phyloP scores from a whole-genome alignment of 495 filamentous ascomycete genomes.

The Aspergillus nidulans region DNA sequence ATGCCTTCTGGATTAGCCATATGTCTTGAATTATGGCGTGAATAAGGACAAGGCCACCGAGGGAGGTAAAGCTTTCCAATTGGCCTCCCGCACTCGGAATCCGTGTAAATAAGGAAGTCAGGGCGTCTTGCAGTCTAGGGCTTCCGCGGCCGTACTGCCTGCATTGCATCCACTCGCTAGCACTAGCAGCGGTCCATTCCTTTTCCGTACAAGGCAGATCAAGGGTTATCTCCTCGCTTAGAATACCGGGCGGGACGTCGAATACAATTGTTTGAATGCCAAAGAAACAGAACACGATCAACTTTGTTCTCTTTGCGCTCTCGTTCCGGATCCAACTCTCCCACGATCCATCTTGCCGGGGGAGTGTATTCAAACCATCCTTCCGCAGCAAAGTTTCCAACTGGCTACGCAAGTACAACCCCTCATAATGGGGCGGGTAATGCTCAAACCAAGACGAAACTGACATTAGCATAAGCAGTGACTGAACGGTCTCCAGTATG shows the following conservation, averaged over 20 bases:
- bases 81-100: conserved; percentile 13
- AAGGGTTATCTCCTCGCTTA: conserved; percentile 59
- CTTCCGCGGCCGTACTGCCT: conserved; percentile 24
- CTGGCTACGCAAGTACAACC: conserved; percentile 29
- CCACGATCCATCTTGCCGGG: conserved; percentile 34
- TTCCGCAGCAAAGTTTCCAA: conserved; percentile 34
- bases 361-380: conserved; percentile 31
- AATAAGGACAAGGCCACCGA: conserved; percentile 65
- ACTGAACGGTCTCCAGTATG: conserved; percentile 30
- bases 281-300: conserved; percentile 47
- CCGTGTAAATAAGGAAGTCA: conserved; percentile 26
- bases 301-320: conserved; percentile 40
- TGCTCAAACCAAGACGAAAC: conserved; percentile 37
- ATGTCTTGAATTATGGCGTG: conserved; percentile 67
- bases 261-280: conserved; percentile 49
- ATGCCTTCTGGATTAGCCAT: conserved; percentile 59
- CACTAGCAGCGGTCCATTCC: conserved; percentile 32
- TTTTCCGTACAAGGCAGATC: conserved; percentile 52
- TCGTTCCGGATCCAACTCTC: conserved; percentile 48
- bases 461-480: conserved; percentile 30
- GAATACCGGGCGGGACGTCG: conserved; percentile 47
- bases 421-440: conserved; percentile 33
- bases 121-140: conserved; percentile 33
- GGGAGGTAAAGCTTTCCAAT: conserved; percentile 44
- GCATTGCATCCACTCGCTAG: conserved; percentile 27